phyloP scores from a whole-genome alignment of 352 stramenopile species.

The Phytophthora multivora region DNA sequence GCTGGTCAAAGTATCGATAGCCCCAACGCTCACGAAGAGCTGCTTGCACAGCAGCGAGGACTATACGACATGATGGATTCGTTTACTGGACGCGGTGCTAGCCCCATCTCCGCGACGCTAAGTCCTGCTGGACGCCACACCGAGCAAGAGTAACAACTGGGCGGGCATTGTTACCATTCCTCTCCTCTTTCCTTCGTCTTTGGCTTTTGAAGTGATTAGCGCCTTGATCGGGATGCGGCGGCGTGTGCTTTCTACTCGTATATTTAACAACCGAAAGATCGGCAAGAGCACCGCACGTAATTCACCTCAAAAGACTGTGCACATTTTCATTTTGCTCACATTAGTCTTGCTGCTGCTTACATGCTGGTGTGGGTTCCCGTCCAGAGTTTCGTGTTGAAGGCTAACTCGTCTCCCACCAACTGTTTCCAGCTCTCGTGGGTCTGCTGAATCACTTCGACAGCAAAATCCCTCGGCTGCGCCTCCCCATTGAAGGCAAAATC shows the following conservation, averaged over 20 bases:
- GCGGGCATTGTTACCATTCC: slow-evolving; percentile 20
- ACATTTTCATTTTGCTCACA: neutral
- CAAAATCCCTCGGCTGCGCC: slow-evolving; percentile 84
- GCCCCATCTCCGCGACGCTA: slow-evolving; percentile 23
- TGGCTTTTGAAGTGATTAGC: slow-evolving; percentile 14
- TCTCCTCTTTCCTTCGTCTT: slow-evolving; percentile 22
- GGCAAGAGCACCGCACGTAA: slow-evolving; percentile 33
- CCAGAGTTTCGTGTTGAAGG: slow-evolving; percentile 64
- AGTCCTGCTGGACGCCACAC: slow-evolving; percentile 13
- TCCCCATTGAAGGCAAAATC: slow-evolving; percentile 98
- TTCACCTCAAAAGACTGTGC: slow-evolving; percentile 13
- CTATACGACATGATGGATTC: slow-evolving; percentile 42
- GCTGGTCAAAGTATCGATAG: slow-evolving; percentile 18
- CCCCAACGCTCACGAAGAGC: slow-evolving; percentile 9
- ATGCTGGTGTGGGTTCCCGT: slow-evolving; percentile 49
- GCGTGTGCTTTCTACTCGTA: slow-evolving; percentile 44
- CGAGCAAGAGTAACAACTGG: slow-evolving; percentile 27
- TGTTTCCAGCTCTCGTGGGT: slow-evolving; percentile 91
- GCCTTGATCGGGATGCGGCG: slow-evolving; percentile 9
- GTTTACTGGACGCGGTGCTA: slow-evolving; percentile 28
- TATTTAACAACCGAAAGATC: slow-evolving; percentile 47
- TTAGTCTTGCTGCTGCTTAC: slow-evolving; percentile 6
- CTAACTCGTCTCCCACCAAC: slow-evolving; percentile 61
- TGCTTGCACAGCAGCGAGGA: slow-evolving; percentile 14
- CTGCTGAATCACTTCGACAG: slow-evolving; percentile 91